phyloP scores from a whole-genome alignment of 768 basidiomycete species.

The Auriscalpium vulgare region DNA sequence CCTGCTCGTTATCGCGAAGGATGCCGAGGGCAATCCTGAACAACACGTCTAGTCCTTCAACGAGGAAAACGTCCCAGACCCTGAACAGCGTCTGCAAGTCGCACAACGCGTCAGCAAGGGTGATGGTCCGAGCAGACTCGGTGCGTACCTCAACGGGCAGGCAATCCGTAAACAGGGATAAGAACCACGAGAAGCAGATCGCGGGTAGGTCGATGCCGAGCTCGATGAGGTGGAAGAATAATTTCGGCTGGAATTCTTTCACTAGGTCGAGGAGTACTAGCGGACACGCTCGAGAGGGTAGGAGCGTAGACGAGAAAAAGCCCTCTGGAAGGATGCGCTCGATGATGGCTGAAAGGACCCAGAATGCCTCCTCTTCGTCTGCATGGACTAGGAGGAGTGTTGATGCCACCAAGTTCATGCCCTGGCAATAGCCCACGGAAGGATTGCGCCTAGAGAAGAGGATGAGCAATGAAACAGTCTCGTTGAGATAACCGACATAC shows the following conservation, averaged over 20 bases:
- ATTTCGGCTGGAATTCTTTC: constrained; percentile 63
- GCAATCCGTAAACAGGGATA: constrained; percentile 94
- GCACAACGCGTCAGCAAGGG: background rate
- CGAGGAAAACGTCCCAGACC: constrained; percentile 93
- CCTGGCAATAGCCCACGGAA: constrained; percentile 88
- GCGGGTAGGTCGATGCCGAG: constrained; percentile 88
- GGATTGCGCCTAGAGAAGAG: constrained; percentile 66
- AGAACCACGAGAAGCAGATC: constrained; percentile 97
- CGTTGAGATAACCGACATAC: constrained; percentile 34
- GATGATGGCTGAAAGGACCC: constrained; percentile 85
- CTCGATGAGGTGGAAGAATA: constrained; percentile 66
- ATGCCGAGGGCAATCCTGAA: constrained; percentile 89
- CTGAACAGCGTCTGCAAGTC: constrained; percentile 74
- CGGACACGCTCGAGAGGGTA: constrained; percentile 92
- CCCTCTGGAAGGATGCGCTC: constrained; percentile 85
- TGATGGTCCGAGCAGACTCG: background rate
- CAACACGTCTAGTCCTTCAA: constrained; percentile 86
- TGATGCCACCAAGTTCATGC: constrained; percentile 94
- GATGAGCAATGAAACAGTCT: background rate
- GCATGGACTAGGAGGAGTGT: constrained; percentile 89
- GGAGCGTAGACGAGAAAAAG: constrained; percentile 88
- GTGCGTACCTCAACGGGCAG: constrained; percentile 77
- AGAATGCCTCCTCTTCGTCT: constrained; percentile 96
- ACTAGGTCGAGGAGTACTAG: constrained; percentile 86
- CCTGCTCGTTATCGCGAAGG: constrained; percentile 73